Evolutionary conservation across 768 basidiomycete genomes (phyloP).

Genomic region (Mycena capillaripes): DNA sequence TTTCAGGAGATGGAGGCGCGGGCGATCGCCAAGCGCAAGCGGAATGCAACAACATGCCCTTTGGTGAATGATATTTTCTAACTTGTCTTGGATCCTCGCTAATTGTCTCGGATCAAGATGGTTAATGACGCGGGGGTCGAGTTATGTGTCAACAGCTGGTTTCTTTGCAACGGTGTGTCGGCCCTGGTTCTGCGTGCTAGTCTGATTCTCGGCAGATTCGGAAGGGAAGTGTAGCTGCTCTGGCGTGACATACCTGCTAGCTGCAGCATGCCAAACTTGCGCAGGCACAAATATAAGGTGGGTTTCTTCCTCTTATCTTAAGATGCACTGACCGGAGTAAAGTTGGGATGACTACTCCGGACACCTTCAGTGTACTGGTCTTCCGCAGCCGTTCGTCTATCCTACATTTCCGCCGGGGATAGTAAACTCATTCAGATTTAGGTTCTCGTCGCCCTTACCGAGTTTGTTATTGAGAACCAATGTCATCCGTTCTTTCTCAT

Average conservation of each 20-base stretch:
- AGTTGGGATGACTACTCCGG: conserved; percentile 1
- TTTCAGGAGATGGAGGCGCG: not conserved
- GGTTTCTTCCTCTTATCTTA: not conserved
- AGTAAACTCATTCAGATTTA: conserved; percentile 11
- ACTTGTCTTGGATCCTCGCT: conserved; percentile 10
- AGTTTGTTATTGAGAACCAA: conserved; percentile 2
- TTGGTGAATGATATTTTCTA: conserved; percentile 11
- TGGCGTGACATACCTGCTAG: conserved; percentile 5
- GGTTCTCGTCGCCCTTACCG: not conserved
- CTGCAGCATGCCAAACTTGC: conserved; percentile 2
- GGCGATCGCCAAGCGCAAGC: not conserved
- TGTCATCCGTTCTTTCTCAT: not conserved
- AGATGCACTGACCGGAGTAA: conserved; percentile 1
- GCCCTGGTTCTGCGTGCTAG: conserved; percentile 1
- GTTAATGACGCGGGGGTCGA: not conserved
- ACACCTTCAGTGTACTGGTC: not conserved
- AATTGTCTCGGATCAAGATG: conserved; percentile 2
- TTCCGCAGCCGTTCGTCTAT: conserved; percentile 8
- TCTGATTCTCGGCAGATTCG: conserved; percentile 1
- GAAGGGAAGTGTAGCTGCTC: not conserved
- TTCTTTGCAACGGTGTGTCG: conserved; percentile 2
- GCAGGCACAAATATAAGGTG: not conserved
- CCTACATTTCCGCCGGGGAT: not conserved
- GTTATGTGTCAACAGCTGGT: not conserved
- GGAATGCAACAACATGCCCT: not conserved